Percentiles rank a stretch among this genome's conserved stretches.
Evolutionary conservation across 2,329 filamentous ascomycete species (phyloP).

Genomic region (Fusarium humuli): DNA sequence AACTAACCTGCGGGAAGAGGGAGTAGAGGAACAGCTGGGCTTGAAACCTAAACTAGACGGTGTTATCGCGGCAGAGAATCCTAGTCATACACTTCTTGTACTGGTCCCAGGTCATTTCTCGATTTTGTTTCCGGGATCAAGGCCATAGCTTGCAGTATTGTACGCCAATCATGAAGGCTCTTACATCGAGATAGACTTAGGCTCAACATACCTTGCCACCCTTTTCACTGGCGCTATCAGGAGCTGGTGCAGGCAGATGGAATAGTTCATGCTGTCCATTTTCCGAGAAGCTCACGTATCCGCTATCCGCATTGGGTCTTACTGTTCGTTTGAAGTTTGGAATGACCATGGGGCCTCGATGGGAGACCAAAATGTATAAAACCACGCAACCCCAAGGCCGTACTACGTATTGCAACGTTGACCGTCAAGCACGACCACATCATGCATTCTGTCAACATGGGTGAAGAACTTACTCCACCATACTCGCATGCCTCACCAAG

Average conservation of each 20-base stretch:
- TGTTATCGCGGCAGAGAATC: conserved; percentile 6
- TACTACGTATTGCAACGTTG: conserved; percentile 2
- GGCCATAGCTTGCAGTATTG: neutral
- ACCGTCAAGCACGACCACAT: neutral
- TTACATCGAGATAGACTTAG: neutral
- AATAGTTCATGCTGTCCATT: conserved; percentile 7
- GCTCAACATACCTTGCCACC: conserved; percentile 16
- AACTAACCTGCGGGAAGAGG: conserved; percentile 10
- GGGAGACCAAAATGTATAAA: conserved; percentile 21
- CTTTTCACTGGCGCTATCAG: conserved; percentile 11
- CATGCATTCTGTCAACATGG: conserved; percentile 24
- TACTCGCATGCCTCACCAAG: conserved; percentile 48
- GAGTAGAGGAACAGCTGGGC: neutral
- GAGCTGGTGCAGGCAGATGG: conserved; percentile 20
- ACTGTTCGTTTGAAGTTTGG: conserved; percentile 6
- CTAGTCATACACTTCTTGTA: conserved; percentile 4
- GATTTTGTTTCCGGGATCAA: neutral
- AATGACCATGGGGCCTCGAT: conserved; percentile 10
- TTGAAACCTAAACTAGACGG: neutral
- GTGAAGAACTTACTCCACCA: conserved; percentile 49
- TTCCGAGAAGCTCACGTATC: conserved; percentile 10
- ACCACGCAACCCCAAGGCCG: conserved; percentile 14
- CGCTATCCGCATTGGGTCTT: conserved; percentile 20
- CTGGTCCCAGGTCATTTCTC: conserved; percentile 10
- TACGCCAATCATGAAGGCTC: conserved; percentile 18